phyloP scores from a whole-genome alignment of 345 rosid genomes.

The Melaleuca alternifolia region DNA sequence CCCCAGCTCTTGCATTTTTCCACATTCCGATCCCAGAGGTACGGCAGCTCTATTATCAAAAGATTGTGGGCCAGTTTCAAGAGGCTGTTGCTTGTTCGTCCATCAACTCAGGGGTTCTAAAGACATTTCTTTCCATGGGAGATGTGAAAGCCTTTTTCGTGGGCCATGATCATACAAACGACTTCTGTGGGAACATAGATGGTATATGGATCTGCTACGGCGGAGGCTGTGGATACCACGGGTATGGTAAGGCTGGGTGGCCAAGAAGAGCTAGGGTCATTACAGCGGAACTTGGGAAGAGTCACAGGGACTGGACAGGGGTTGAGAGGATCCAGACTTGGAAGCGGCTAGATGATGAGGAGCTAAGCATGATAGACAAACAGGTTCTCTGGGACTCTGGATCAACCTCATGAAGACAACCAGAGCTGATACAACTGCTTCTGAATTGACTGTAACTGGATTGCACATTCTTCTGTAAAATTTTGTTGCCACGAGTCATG shows the following conservation, averaged over 20 bases:
- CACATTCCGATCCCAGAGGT: slow-evolving; percentile 81
- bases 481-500: neutral
- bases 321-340: slow-evolving; percentile 58
- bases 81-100: slow-evolving; percentile 72
- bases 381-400: slow-evolving; percentile 53
- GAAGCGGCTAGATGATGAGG: slow-evolving; percentile 75
- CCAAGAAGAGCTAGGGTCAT: slow-evolving; percentile 69
- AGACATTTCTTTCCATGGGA: slow-evolving; percentile 55
- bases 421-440: neutral
- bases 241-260: slow-evolving; percentile 69
- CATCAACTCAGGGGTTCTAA: slow-evolving; percentile 56
- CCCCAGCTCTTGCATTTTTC: slow-evolving; percentile 65
- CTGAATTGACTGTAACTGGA: neutral
- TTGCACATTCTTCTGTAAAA: neutral
- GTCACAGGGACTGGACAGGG: slow-evolving; percentile 40
- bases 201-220: slow-evolving; percentile 93
- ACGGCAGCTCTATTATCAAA: slow-evolving; percentile 41
- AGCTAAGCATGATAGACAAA: slow-evolving; percentile 58
- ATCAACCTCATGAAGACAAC: neutral
- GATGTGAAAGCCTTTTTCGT: slow-evolving; percentile 77
- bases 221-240: slow-evolving; percentile 94
- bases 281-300: slow-evolving; percentile 50
- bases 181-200: slow-evolving; percentile 69
- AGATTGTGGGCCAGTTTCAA: slow-evolving; percentile 55
- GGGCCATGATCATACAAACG: slow-evolving; percentile 85